phyloP scores from a whole-genome alignment of 176 grass and related monocot species.

The Lolium rigidum region DNA sequence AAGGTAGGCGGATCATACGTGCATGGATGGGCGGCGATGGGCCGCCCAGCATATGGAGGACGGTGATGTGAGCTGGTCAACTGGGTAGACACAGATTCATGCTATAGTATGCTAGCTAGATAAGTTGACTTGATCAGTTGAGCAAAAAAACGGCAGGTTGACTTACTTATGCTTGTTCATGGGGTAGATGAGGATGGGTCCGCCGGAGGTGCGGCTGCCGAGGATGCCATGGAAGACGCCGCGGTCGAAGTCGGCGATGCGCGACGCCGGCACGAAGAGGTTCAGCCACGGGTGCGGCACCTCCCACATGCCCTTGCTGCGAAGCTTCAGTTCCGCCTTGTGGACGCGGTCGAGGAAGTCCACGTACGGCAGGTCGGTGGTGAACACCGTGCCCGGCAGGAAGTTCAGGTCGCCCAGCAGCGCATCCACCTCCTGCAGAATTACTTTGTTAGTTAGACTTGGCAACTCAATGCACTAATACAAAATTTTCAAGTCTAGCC shows the following conservation, averaged over 20 bases:
- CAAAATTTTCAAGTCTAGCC: neutral
- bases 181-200: conserved; percentile 97
- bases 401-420: conserved; percentile 73
- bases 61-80: neutral
- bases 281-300: conserved; percentile 99
- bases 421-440: conserved; percentile 71
- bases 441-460: neutral
- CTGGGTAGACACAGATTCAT: neutral
- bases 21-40: neutral
- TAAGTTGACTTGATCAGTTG: neutral
- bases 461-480: neutral
- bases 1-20: too few relatives aligned
- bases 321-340: conserved; percentile 88
- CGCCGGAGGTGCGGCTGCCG: conserved; percentile 73
- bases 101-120: too few relatives aligned
- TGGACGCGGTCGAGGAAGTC: conserved; percentile 92
- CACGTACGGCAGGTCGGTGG: conserved; percentile 88
- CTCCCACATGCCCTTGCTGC: conserved; percentile 85
- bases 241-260: conserved; percentile 82
- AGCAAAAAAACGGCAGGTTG: neutral
- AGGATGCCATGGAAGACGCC: conserved; percentile 86
- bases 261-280: conserved; percentile 92
- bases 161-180: conserved; percentile 91
- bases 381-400: conserved; percentile 80
- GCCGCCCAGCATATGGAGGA: neutral